These are phyloP conservation scores for Rhodocollybia butyracea DNA, from an alignment of 768 basidiomycete genomes.

Conservation along the genomic window DNA sequence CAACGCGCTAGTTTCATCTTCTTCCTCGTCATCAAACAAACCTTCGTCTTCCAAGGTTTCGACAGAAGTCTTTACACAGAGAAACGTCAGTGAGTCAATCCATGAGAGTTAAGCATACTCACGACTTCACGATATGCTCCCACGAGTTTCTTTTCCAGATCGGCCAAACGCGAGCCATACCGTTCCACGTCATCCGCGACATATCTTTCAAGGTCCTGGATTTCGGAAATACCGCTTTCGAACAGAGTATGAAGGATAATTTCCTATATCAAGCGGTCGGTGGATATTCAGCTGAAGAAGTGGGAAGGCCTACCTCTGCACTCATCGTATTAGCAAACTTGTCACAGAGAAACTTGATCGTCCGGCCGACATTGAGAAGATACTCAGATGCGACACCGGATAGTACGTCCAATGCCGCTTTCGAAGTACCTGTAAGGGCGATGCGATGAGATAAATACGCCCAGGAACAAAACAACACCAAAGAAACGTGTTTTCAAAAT, in stretches of 20 bases:
- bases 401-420: constrained; percentile 72
- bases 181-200: constrained; percentile 86
- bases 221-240: constrained; percentile 78
- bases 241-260: constrained; percentile 89
- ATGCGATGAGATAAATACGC: neutral
- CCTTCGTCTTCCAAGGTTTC: constrained; percentile 50
- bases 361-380: constrained; percentile 80
- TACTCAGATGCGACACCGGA: constrained; percentile 78
- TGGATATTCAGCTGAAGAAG: neutral
- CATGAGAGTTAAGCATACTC: constrained; percentile 23
- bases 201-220: constrained; percentile 82
- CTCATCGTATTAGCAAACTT: constrained; percentile 80
- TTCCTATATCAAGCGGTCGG: constrained; percentile 53
- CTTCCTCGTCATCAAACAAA: constrained; percentile 48
- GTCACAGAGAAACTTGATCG: constrained; percentile 78
- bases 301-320: constrained; percentile 59
- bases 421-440: constrained; percentile 57
- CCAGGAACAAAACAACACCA: neutral
- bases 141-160: constrained; percentile 84
- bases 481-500: neutral
- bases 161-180: constrained; percentile 70
- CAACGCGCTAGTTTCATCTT: constrained; percentile 38
- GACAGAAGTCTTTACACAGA: constrained; percentile 29
- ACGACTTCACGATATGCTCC: constrained; percentile 81
- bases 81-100: neutral